Conservation (phyloP, 1,139 yeast species). For the Protomyces inouyei region DNA sequence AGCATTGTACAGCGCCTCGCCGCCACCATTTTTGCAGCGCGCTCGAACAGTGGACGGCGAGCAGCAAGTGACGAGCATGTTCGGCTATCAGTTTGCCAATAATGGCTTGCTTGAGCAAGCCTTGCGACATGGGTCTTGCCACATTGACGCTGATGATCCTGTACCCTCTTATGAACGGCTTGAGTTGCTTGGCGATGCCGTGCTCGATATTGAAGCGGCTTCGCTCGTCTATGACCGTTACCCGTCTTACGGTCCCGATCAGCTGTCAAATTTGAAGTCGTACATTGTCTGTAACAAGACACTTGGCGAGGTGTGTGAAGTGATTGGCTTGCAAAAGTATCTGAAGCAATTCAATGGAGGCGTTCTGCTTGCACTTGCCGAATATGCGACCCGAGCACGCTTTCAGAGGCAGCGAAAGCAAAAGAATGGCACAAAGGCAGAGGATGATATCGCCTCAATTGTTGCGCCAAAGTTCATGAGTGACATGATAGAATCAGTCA, state of each 20-base stretch:
- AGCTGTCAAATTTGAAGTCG: constrained; percentile 17
- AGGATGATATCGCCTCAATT: not conserved
- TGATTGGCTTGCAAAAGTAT: constrained; percentile 20
- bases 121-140: constrained; percentile 26
- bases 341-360: constrained; percentile 24
- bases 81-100: constrained; percentile 22
- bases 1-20: not conserved
- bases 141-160: constrained; percentile 7
- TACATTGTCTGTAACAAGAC: constrained; percentile 27
- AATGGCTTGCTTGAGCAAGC: constrained; percentile 26
- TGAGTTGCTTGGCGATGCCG: constrained; percentile 31
- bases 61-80: not conserved
- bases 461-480: constrained; percentile 30
- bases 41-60: constrained; percentile 4
- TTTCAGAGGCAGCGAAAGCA: not conserved
- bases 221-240: not conserved
- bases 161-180: constrained; percentile 22
- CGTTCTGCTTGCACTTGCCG: constrained; percentile 19
- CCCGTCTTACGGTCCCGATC: constrained; percentile 4
- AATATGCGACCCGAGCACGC: constrained; percentile 16
- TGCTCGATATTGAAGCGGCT: constrained; percentile 25
- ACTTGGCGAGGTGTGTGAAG: constrained; percentile 25
- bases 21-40: not conserved
- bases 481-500: constrained; percentile 28
- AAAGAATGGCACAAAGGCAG: constrained; percentile 6